These are phyloP conservation scores for Pochonia chlamydosporia DNA, from an alignment of 2,329 filamentous ascomycete genomes.

Conservation along the genomic window DNA sequence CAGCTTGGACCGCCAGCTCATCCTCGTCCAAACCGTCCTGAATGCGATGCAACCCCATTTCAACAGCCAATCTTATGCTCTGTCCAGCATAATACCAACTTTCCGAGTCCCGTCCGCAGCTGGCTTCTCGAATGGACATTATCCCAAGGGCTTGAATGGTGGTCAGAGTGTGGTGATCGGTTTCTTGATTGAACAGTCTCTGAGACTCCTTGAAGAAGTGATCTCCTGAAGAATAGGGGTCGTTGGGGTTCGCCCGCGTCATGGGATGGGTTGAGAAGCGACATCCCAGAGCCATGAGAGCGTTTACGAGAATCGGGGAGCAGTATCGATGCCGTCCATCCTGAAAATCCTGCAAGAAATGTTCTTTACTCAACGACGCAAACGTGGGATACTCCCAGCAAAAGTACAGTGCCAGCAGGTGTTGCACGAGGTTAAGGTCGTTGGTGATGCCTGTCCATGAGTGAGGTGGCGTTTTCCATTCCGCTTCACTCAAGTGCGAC, in stretches of 20 bases:
- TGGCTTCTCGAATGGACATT: constrained; percentile 71
- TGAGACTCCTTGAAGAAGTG: constrained; percentile 69
- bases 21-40: constrained; percentile 44
- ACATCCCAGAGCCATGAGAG: constrained; percentile 59
- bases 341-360: constrained; percentile 62
- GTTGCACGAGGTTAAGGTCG: constrained; percentile 54
- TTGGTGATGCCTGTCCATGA: constrained; percentile 58
- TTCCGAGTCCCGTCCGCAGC: constrained; percentile 64
- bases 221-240: constrained; percentile 62
- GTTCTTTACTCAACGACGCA: constrained; percentile 64
- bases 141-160: constrained; percentile 71
- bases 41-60: constrained; percentile 61
- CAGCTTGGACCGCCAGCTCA: constrained; percentile 51
- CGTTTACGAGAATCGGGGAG: constrained; percentile 61
- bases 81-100: constrained; percentile 69
- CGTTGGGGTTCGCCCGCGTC: constrained; percentile 55
- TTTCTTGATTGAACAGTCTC: constrained; percentile 52
- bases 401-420: constrained; percentile 62
- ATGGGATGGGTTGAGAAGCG: constrained; percentile 61
- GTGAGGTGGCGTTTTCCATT: constrained; percentile 34
- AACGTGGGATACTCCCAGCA: constrained; percentile 75
- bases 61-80: constrained; percentile 65
- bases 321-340: constrained; percentile 58
- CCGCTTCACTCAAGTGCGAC: constrained; percentile 37
- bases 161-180: constrained; percentile 57